phyloP scores from a whole-genome alignment of 2,329 filamentous ascomycete genomes.

The Aureobasidium vineae region DNA sequence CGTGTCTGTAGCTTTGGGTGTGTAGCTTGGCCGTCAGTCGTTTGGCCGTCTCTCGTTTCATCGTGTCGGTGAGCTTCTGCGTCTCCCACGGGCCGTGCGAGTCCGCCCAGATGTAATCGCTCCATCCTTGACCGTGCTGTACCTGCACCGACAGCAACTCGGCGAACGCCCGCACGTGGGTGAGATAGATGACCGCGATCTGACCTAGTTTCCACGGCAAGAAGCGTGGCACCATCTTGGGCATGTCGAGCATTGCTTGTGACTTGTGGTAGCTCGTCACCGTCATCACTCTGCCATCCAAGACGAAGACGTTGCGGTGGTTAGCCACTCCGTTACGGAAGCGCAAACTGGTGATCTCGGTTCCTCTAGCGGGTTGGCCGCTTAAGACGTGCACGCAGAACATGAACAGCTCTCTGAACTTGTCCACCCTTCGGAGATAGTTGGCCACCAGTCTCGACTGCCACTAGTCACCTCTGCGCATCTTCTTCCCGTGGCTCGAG shows the following conservation, averaged over 20 bases:
- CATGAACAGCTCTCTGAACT: constrained; percentile 29
- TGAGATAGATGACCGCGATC: constrained; percentile 33
- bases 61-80: constrained; percentile 10
- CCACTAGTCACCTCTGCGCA: constrained; percentile 15
- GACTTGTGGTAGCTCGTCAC: constrained; percentile 34
- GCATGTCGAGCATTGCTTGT: constrained; percentile 33
- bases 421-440: constrained; percentile 28
- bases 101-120: background rate
- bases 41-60: constrained; percentile 7
- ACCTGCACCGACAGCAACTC: background rate
- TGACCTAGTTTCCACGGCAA: constrained; percentile 31
- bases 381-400: constrained; percentile 29
- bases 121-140: background rate
- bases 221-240: constrained; percentile 34
- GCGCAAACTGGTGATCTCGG: constrained; percentile 30
- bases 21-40: background rate
- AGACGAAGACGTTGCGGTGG: constrained; percentile 32
- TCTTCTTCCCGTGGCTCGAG: background rate
- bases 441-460: constrained; percentile 16
- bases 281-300: constrained; percentile 30
- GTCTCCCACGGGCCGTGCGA: background rate
- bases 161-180: constrained; percentile 30
- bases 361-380: constrained; percentile 28
- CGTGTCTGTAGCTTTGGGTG: constrained; percentile 6
- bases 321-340: constrained; percentile 31